Base-by-base conservation (phyloP, 345 rosid genomes). In the Pugionium dolabratum region DNA sequence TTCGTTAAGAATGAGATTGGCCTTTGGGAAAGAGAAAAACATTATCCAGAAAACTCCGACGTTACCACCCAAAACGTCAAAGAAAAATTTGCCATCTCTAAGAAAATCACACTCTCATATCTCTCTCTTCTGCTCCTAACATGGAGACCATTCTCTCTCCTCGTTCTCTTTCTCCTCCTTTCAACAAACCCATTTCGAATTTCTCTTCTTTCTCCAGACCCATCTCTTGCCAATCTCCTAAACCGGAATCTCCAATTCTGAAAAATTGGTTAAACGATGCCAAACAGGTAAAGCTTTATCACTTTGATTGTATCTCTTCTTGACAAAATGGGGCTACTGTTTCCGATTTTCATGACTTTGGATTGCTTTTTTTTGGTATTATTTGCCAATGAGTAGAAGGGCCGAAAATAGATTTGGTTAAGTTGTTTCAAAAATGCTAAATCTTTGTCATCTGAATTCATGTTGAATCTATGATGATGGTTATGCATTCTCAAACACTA, bases 71-170 rank as follows among this genome's bases (percentile, higher is more conserved):
- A 42, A 18, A 18, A 18, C 18, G 18, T 18, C 18, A 18, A 58
- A 62, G 32, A 58, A 48, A 9, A 10, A 18, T 18, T 6, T 31
- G 51, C 1, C 10, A 18, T 31, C 39, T 35, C 31, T 28, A n/a
- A 39, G 9, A 33, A 54, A 30, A 28, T 8, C 4, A 2, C 11
- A 62, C 35, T 25, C 26, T 49, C 66, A 18, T 18, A 18, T 18
- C 18, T 29, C 11, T 11, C 47, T 63, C 56, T 7, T 50, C 31
- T 37, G 37, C 66, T 63, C 57, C 30, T 11, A 1, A 51, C 49
- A 64, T 64, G 69, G 69, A 40, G 59, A 64, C 69, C 4, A 59
- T 64, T 51, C 39, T 64, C 49, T 51, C 69, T 51, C 69, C 69
- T 51, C 69, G 36, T 29, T 51, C 69, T 31, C 39, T 64, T 31